Conservation (phyloP, 768 basidiomycete genomes). For the Chiua virens region DNA sequence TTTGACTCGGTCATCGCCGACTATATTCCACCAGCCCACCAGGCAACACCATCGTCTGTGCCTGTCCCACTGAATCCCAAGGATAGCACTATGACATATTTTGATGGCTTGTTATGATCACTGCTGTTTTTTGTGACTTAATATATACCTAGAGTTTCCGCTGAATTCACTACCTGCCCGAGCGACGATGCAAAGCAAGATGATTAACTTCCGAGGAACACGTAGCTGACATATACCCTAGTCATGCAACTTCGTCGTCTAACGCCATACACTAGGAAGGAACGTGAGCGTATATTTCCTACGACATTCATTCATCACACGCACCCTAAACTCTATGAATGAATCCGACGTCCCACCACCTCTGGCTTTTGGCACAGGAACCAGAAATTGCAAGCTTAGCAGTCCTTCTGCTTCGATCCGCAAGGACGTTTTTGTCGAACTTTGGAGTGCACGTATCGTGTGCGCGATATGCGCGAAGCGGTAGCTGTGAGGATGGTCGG, state of each 20-base stretch:
- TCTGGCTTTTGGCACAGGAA: conserved; percentile 51
- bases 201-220: neutral
- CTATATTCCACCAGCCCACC: conserved; percentile 51
- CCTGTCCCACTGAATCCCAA: conserved; percentile 15
- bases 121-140: neutral
- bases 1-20: conserved; percentile 78
- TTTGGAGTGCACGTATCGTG: conserved; percentile 72
- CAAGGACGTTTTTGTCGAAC: conserved; percentile 84
- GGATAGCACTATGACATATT: conserved; percentile 35
- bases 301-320: conserved; percentile 24
- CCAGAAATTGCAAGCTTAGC: conserved; percentile 87
- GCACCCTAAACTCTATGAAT: conserved; percentile 87
- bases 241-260: conserved; percentile 30
- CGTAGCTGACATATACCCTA: no score
- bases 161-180: neutral
- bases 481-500: conserved; percentile 53
- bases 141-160: conserved; percentile 21
- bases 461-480: conserved; percentile 75
- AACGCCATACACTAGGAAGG: conserved; percentile 28
- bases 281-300: conserved; percentile 9
- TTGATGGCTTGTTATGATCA: conserved; percentile 41
- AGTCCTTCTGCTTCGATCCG: conserved; percentile 82
- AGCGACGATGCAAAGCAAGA: neutral
- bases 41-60: conserved; percentile 13
- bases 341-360: conserved; percentile 50